Conservation (phyloP, 2,329 filamentous ascomycete species). For the Ophiostoma perfectum region DNA sequence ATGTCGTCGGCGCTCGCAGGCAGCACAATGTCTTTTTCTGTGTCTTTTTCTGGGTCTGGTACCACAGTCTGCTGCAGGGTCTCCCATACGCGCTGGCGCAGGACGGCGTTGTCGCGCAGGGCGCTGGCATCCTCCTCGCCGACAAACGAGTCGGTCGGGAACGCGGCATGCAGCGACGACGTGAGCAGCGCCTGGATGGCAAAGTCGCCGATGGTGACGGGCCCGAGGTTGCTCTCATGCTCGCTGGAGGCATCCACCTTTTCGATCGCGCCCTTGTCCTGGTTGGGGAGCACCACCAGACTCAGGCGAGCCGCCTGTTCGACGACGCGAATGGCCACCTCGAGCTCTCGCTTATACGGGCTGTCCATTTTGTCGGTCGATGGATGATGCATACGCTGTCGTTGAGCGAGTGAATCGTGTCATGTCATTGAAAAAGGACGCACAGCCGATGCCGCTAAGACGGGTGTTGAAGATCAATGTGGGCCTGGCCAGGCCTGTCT, state of each 20-base stretch:
- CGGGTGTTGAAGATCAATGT: no score
- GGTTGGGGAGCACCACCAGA: slow-evolving; percentile 42
- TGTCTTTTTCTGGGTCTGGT: slow-evolving; percentile 23
- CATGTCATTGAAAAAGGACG: background rate
- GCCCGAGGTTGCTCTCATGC: slow-evolving; percentile 49
- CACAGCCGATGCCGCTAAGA: background rate
- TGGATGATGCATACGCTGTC: background rate
- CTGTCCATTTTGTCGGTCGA: slow-evolving; percentile 28
- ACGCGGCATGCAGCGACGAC: slow-evolving; percentile 44
- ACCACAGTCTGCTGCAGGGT: slow-evolving; percentile 36
- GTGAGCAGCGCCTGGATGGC: slow-evolving; percentile 53
- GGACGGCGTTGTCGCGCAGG: slow-evolving; percentile 39
- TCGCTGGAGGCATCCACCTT: slow-evolving; percentile 28
- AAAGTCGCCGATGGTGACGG: slow-evolving; percentile 56
- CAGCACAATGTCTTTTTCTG: slow-evolving; percentile 25
- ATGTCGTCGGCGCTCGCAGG: slow-evolving; percentile 42
- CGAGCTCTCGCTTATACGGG: slow-evolving; percentile 40
- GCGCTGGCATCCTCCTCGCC: slow-evolving; percentile 51
- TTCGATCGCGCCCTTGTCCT: slow-evolving; percentile 45
- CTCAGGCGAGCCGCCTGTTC: slow-evolving; percentile 46
- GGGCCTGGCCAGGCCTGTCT: no score
- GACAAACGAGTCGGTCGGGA: slow-evolving; percentile 48
- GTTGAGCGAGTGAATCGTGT: background rate
- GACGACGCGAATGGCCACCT: slow-evolving; percentile 40
- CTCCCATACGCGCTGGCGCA: slow-evolving; percentile 45